Base-by-base conservation (phyloP, 2,329 filamentous ascomycete species). In the Dactylonectria estremocensis region DNA sequence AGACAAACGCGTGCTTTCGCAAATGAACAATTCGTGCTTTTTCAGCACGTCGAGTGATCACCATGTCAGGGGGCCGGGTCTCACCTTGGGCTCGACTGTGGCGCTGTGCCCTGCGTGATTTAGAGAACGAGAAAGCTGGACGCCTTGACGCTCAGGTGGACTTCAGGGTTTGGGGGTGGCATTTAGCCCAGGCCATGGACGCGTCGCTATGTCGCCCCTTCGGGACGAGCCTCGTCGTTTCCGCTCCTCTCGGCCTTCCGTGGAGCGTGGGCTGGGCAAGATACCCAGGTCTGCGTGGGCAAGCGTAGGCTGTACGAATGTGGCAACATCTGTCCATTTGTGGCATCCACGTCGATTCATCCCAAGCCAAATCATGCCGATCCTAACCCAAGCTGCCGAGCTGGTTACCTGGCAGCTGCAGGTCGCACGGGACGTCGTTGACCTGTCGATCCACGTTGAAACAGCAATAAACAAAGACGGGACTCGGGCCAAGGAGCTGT, bases 251-350 rank as follows among this genome's bases (percentile, higher is more conserved):
- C 33, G 35, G 35, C n/a, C 43, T 52, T 20, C 18, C 16, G n/a
- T 31, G 37, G 59, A 28, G 28, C 16, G n/a, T 31, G 37, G 59
- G 40, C 50, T 18, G 31, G 35, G n/a, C 52, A 52, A 61, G 46
- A 31, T 66, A 61, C 40, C 56, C 33, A 9, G 60, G 55, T 31
- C 37, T 45, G 24, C 55, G 22, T 49, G 20, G 49, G 61, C 28
- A 72, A 62, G 66, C 66, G 62, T 68, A 64, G 64, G 66, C 67
- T 66, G 62, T 64, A 66, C 61, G 62, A 71, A 76, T 72, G 73
- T 75, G 73, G 73, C 73, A 64, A 76, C 63, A 13, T 66, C 59
- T 65, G 54, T 57, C 64, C 69, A 61, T 66, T 49, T 71, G 61
- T 46, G 52, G 54, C 56, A 52, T 61, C 52, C 40, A 61, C 31